Base-by-base conservation (phyloP, 1,284 basidiomycete genomes). In the Cutaneotrichosporon sp. region DNA sequence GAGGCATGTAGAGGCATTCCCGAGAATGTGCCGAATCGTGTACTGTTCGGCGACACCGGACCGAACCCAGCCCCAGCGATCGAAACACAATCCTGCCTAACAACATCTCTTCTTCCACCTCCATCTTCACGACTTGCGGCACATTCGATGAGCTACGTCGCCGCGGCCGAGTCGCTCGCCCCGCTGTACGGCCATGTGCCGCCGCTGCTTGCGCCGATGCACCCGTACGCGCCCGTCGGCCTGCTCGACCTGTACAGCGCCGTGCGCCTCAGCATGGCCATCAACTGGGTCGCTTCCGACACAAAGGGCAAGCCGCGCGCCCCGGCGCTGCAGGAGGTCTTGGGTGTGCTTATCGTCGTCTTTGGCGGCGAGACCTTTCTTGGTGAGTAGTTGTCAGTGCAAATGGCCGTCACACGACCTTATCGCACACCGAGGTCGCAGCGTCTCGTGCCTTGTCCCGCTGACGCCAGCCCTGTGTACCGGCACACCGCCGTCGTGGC, bases 291-390 rank as follows among this genome's bases (percentile, higher is more conserved):
- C 35, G 69, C 70, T 18, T 51, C 57, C 1, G 33, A 49, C 2
- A 49, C 55, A 7, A 48, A 46, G 13, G 60, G 54, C 23, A 62
- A 54, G 44, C 36, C 45, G 2, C 54, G 70, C 34, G 63, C 70
- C 3, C 61, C 52, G 15, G 51, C 61, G 10, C 33, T 72, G 51
- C 71, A 73, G 51, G 74, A 76, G 52, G 54, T 64, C 8, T 48
- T 69, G 10, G 74, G 73, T 0, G 60, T 76, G n/a, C 37, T 70
- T 56, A 52, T 74, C 0, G 59, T 76, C 23, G 58, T 76, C 2
- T 76, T 73, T 58, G 74, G 74, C 15, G 72, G 71, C 18, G 74
- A 76, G 56, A 75, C 73, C 1, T 74, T 75, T 40, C 61, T 76
- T 0, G 57, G 73, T 74, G 46, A 62, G 72, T 60, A 8, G 12